Conservation (phyloP, 257 asterid species). For the Schizonepeta tenuifolia region DNA sequence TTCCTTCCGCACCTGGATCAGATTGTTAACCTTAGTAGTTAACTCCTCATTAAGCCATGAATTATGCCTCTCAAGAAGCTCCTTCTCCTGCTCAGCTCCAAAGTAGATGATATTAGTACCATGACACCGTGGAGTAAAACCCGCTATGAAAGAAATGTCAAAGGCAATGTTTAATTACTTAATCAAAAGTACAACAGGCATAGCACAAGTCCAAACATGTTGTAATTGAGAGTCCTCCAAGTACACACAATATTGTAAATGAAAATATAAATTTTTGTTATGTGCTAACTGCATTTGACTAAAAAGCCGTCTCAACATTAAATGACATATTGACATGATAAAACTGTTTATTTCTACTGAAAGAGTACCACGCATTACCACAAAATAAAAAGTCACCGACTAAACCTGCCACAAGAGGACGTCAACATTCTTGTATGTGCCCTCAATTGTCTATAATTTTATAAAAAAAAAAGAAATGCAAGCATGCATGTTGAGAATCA, state of each 20-base stretch:
- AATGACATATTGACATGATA: neutral
- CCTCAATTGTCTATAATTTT: neutral
- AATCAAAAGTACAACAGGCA: neutral
- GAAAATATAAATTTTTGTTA: neutral
- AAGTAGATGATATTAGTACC: slow-evolving; percentile 21
- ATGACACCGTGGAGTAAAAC: neutral
- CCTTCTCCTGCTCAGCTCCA: slow-evolving; percentile 78
- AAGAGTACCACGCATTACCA: neutral
- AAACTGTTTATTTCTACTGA: neutral
- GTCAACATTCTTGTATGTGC: neutral
- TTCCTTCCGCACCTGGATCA: slow-evolving; percentile 67
- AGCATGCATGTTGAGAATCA: neutral
- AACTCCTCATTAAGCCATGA: slow-evolving; percentile 94
- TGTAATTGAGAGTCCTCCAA: neutral
- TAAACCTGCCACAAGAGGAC: neutral
- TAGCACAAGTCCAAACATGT: neutral
- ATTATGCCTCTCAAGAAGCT: slow-evolving; percentile 89
- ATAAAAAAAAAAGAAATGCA: neutral
- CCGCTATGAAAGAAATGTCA: slow-evolving; percentile 7
- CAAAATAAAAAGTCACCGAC: neutral
- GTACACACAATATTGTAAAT: neutral
- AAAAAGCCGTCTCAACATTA: neutral
- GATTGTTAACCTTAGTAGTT: slow-evolving; percentile 58
- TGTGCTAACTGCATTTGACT: neutral
- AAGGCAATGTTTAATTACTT: slow-evolving; percentile 11